Evolutionary conservation across 2,329 filamentous ascomycete species (phyloP), one percentile per base, ranked within the genome.

Genomic region (Davidsoniella virescens): DNA sequence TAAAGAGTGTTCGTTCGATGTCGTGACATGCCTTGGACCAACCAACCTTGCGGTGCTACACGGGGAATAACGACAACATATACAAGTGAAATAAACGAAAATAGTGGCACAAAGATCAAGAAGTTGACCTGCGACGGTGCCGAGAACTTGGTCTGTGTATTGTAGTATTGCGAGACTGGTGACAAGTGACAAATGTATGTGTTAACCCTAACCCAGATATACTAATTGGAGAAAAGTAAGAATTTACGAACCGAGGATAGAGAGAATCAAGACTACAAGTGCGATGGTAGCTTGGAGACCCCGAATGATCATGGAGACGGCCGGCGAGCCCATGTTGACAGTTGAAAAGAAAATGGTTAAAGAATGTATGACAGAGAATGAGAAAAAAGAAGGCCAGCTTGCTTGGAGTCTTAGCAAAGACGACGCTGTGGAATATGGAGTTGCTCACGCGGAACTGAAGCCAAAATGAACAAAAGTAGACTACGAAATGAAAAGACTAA

Each of bases 91-190:
- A 77, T 20, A 37, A 79, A 59, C 25, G 75, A 73, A 57, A 74
- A 70, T 41, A 74, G 55, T 1, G 74, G 70, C 23, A 65, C 66
- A 58, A 75, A 73, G 57, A 80, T 63, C 54, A 80, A 62, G 60
- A 78, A 78, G 64, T 70, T 73, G 62, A 80, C 63, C 54, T 76
- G 69, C 3, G 68, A 64, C 0, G 77, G 76, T n/a, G 75, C 69
- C 16, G 67, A 56, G 3, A 68, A 69, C 55, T 70, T 65, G 58
- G 73, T 81, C 57, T 75, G 65, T 53, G 62, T 65, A 59, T 72
- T 68, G 61, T 77, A 79, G 72, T 74, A 80, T 62, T 79, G 67
- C 55, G 72, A 66, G 51, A 80, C 77, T 80, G n/a, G 20, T n/a
- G 26, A 39, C 8, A 48, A 8, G 18, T 2, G 14, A 38, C 36